phyloP scores from a whole-genome alignment of 2,329 filamentous ascomycete species.

The Alternaria rosae region DNA sequence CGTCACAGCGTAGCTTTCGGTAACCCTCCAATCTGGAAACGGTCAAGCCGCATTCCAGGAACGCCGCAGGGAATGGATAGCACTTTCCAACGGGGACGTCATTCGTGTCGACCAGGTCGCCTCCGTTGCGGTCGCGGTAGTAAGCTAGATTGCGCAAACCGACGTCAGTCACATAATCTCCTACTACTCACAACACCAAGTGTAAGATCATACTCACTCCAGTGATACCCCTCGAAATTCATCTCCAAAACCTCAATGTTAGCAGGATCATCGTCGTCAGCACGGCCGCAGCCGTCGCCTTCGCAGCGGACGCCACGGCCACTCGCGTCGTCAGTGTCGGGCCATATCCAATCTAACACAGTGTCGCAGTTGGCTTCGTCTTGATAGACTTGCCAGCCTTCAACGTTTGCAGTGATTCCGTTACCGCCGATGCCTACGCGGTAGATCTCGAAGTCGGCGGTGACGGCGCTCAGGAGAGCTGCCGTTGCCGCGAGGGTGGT shows the following conservation, averaged over 20 bases:
- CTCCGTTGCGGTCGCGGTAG: neutral
- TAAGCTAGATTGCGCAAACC: neutral
- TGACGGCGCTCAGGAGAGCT: neutral
- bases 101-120: neutral
- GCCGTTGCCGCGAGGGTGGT: neutral
- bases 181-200: too few relatives aligned
- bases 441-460: neutral
- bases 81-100: neutral
- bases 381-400: neutral
- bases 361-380: neutral
- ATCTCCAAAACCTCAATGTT: neutral
- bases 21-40: too few relatives aligned
- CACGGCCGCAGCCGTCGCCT: neutral
- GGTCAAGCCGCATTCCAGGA: neutral
- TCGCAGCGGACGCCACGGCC: neutral
- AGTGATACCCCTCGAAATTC: neutral
- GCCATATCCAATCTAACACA: neutral
- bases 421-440: neutral
- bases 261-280: neutral
- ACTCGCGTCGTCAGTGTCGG: neutral
- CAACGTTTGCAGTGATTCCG: neutral
- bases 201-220: neutral
- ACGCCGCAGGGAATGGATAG: neutral
- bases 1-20: neutral
- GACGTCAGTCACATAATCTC: too few relatives aligned